phyloP scores from a whole-genome alignment of 2,329 filamentous ascomycete species.

The Colletotrichum tanaceti region DNA sequence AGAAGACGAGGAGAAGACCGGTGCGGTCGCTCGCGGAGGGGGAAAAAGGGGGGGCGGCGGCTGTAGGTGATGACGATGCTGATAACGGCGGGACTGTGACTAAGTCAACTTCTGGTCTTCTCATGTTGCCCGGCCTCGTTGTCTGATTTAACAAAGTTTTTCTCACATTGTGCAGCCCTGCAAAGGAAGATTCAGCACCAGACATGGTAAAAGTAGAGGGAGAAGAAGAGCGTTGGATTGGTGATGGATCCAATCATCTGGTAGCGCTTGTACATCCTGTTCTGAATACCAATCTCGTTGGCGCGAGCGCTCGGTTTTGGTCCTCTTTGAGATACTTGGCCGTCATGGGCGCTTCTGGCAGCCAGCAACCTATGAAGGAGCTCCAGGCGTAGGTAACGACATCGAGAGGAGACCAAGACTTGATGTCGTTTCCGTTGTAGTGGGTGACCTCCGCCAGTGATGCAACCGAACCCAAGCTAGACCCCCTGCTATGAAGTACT shows the following conservation, averaged over 20 bases:
- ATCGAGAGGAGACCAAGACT: slow-evolving; percentile 68
- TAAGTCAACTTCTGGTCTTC: not conserved
- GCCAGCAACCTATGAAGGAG: slow-evolving; percentile 68
- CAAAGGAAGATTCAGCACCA: slow-evolving; percentile 72
- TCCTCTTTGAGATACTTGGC: slow-evolving; percentile 68
- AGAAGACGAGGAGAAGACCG: slow-evolving; percentile 54
- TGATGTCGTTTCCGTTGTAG: slow-evolving; percentile 51
- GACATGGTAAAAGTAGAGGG: slow-evolving; percentile 67
- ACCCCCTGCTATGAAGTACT: slow-evolving; percentile 72
- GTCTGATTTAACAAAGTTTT: not conserved
- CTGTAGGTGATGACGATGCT: slow-evolving; percentile 56
- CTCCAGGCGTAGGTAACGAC: slow-evolving; percentile 68
- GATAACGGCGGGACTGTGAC: slow-evolving; percentile 37
- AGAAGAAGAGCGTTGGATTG: slow-evolving; percentile 48
- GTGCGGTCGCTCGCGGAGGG: slow-evolving; percentile 48
- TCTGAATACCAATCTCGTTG: slow-evolving; percentile 82
- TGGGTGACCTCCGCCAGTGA: slow-evolving; percentile 66
- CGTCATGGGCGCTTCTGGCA: slow-evolving; percentile 68
- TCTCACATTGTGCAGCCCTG: slow-evolving; percentile 23
- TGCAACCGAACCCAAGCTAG: slow-evolving; percentile 65
- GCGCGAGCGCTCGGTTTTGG: slow-evolving; percentile 71
- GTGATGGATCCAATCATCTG: slow-evolving; percentile 67
- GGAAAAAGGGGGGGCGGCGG: too few species aligned
- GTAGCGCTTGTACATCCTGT: slow-evolving; percentile 73
- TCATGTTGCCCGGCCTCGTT: not conserved